Evolutionary conservation across 495 filamentous ascomycete genomes (phyloP), one percentile per base, ranked within the genome.

Genomic region (Xylaria venustula): DNA sequence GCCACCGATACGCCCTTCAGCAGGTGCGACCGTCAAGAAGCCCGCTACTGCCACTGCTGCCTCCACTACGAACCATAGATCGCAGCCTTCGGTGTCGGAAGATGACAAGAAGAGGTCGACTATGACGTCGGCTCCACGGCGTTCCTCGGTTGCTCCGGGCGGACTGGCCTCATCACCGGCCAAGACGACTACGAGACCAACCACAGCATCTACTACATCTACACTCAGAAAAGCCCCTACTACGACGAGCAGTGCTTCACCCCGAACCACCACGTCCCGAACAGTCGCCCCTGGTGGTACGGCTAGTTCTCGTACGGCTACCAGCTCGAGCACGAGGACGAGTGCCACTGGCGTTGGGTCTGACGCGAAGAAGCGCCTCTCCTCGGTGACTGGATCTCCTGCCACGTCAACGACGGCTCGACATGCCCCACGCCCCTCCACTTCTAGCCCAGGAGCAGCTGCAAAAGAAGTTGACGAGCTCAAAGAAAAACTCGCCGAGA

Each of bases 341-440:
- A 55, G 75, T 23, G 50, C 61, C 47, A 62, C 74, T 20, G 69
- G 76, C 17, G 52, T 73, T 6, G 76, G 70, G 0, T 63, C 73
- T 23, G 81, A 83, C 19, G 71, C 77, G 6, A 83, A 77, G 69
- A 83, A 83, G 68, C 74, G 80, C 12, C 63, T 83, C 26, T 83
- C 82, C 22, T 69, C 69, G 1, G 68, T 67, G 28, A 60, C 65
- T 22, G 60, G 70, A 54, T 68, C 63, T 55, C 60, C 78, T 23
- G 60, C 62, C 14, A 44, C 42, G 19, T 60, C 63, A 25, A 63
- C 63, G 8, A 48, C 69, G 1, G 26, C 71, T 7, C 65, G 73
- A 20, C 76, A 78, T 51, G 62, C 66, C 15, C 5, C 75, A 19
- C 75, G 77, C n/a, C 63, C 75, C 14, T 80, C 81, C 60, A 73